A percentile compares a stretch with the other conserved stretches of the same genome.
Conservation (phyloP, 2,329 filamentous ascomycete genomes). For the Colletotrichum aenigma region DNA sequence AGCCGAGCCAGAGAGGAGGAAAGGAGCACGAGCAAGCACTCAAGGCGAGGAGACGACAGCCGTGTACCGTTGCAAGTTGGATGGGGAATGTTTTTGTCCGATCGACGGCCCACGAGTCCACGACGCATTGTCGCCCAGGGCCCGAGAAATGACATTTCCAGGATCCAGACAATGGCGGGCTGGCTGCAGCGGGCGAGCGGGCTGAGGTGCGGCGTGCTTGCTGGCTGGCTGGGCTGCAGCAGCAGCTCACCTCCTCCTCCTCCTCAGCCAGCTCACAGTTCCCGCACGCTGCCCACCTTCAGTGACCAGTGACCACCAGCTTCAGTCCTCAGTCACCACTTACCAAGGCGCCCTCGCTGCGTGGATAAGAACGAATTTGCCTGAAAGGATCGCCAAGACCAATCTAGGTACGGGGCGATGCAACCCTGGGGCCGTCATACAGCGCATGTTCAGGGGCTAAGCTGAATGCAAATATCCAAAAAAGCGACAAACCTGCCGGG, state of each 20-base stretch:
- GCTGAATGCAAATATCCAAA: constrained; percentile 8
- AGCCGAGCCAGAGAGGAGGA: constrained; percentile 5
- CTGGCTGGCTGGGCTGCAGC: not conserved
- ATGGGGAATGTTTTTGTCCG: constrained; percentile 15
- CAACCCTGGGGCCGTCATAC: not conserved
- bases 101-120: constrained; percentile 2
- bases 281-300: not conserved
- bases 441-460: constrained; percentile 8
- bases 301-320: not conserved
- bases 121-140: constrained; percentile 2
- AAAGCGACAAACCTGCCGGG: not conserved
- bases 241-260: not conserved
- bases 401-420: not conserved
- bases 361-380: not conserved
- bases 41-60: not conserved
- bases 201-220: not conserved
- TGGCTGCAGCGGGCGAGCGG: not conserved
- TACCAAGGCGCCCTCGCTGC: not conserved
- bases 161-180: not conserved
- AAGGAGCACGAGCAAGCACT: not conserved
- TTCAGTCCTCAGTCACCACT: not conserved
- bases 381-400: constrained; percentile 9
- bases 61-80: constrained; percentile 11
- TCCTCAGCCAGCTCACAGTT: not conserved
- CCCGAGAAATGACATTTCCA: constrained; percentile 15